Percentiles rank a stretch among this genome's conserved stretches.
Conservation (phyloP, 345 rosid genomes). For the Gossypium anomalum region DNA sequence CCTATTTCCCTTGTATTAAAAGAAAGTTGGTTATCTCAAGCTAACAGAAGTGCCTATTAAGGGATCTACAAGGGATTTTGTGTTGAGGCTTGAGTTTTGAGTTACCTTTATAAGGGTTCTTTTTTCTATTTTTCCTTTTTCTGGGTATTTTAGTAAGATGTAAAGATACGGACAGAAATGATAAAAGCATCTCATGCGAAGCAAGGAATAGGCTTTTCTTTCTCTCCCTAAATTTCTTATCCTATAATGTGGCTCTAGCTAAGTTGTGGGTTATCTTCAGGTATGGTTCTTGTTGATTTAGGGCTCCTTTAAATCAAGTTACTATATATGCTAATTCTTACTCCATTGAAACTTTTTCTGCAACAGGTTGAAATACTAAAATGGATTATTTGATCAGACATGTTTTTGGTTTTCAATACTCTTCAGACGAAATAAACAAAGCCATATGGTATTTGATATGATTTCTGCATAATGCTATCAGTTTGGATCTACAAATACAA, state of each 20-base stretch:
- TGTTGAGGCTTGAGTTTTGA: conserved; percentile 59
- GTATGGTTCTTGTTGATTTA: conserved; percentile 31
- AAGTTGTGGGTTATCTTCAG: conserved; percentile 42
- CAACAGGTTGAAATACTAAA: conserved; percentile 18
- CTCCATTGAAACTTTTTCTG: conserved; percentile 15
- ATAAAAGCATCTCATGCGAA: conserved; percentile 68
- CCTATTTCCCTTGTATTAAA: conserved; percentile 28
- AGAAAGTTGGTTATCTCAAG: conserved; percentile 48
- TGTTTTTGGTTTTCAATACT: background rate
- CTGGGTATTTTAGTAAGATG: conserved; percentile 53
- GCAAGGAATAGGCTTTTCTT: conserved; percentile 36
- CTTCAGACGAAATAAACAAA: background rate
- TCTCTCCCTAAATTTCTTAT: conserved; percentile 29
- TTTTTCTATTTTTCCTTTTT: conserved; percentile 26
- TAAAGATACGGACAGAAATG: conserved; percentile 57
- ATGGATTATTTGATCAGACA: conserved; percentile 6
- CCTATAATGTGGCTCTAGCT: conserved; percentile 33
- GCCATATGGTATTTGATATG: background rate
- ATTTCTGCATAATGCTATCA: background rate
- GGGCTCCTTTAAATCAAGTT: conserved; percentile 31
- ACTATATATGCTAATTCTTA: conserved; percentile 32
- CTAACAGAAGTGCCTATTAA: conserved; percentile 55
- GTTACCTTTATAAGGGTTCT: conserved; percentile 19
- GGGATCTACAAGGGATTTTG: conserved; percentile 45
- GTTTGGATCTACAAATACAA: background rate